Percentiles rank a stretch among this genome's conserved stretches.
Conservation (phyloP, 2,329 filamentous ascomycete species). For the Calycina marina region DNA sequence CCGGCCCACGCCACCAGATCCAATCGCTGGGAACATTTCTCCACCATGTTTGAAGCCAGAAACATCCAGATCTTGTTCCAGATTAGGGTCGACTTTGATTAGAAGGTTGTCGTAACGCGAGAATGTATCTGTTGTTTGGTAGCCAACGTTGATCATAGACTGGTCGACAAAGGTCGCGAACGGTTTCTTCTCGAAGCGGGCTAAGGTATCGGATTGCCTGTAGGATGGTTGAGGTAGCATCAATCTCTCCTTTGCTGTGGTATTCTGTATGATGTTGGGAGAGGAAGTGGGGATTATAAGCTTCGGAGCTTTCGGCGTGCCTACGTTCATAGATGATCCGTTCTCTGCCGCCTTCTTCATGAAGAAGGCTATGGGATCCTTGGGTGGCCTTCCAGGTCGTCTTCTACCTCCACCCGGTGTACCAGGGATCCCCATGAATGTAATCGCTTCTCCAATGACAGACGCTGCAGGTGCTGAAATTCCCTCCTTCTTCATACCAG, state of each 20-base stretch:
- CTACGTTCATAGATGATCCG: slow-evolving; percentile 9
- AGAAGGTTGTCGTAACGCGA: slow-evolving; percentile 61
- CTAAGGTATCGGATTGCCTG: slow-evolving; percentile 64
- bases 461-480: slow-evolving; percentile 12
- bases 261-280: slow-evolving; percentile 51
- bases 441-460: slow-evolving; percentile 11
- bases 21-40: slow-evolving; percentile 35
- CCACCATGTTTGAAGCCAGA: slow-evolving; percentile 37
- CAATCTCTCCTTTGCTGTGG: slow-evolving; percentile 66
- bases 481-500: slow-evolving; percentile 15
- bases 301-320: slow-evolving; percentile 39
- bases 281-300: slow-evolving; percentile 30
- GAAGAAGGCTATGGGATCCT: slow-evolving; percentile 44
- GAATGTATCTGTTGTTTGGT: slow-evolving; percentile 88
- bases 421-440: slow-evolving; percentile 23
- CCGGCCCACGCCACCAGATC: slow-evolving; percentile 47
- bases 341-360: slow-evolving; percentile 30
- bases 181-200: slow-evolving; percentile 69
- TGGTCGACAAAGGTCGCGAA: slow-evolving; percentile 89
- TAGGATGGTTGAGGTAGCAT: slow-evolving; percentile 65
- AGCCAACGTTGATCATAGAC: slow-evolving; percentile 89
- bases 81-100: slow-evolving; percentile 46
- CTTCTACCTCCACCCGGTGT: slow-evolving; percentile 32
- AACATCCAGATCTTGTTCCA: slow-evolving; percentile 43
- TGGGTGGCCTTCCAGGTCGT: slow-evolving; percentile 49